These are phyloP conservation scores for Trichophyton simii DNA, from an alignment of 2,329 filamentous ascomycete genomes.

Conservation along the genomic window DNA sequence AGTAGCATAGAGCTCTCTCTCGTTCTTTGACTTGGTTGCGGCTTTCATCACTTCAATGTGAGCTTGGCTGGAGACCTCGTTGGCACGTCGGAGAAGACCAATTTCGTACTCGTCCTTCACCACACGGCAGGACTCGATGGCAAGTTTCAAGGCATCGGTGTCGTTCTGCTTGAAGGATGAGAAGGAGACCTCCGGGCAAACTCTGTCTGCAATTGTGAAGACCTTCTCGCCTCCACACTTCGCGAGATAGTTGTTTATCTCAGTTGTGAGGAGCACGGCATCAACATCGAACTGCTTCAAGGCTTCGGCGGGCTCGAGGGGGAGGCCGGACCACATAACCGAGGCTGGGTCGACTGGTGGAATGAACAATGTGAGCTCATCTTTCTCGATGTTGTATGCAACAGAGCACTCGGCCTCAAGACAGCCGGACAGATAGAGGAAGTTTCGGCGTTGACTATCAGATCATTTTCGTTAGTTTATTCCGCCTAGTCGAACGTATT, in stretches of 20 bases:
- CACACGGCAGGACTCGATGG: conserved; percentile 69
- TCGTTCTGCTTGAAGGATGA: conserved; percentile 56
- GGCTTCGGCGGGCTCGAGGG: conserved; percentile 63
- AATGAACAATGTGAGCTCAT: conserved; percentile 75
- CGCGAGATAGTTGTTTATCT: conserved; percentile 62
- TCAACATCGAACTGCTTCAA: conserved; percentile 69
- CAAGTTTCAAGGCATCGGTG: conserved; percentile 46
- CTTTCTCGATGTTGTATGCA: conserved; percentile 63
- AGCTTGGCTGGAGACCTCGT: conserved; percentile 62
- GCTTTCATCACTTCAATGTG: conserved; percentile 60
- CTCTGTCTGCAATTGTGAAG: conserved; percentile 66
- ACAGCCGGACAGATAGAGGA: conserved; percentile 89
- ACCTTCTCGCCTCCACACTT: conserved; percentile 40
- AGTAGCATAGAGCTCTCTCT: conserved; percentile 69
- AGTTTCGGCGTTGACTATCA: conserved; percentile 61
- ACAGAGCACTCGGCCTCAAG: conserved; percentile 67
- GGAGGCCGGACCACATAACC: conserved; percentile 88
- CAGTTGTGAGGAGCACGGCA: conserved; percentile 56
- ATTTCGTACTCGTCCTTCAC: conserved; percentile 82
- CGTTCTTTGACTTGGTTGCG: conserved; percentile 54
- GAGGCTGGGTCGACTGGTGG: conserved; percentile 74
- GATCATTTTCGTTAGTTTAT: neutral
- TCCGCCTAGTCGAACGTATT: neutral
- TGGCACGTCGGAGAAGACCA: conserved; percentile 66
- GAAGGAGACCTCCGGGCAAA: conserved; percentile 60